phyloP scores from a whole-genome alignment of 495 filamentous ascomycete species.

The Neurospora sp. region DNA sequence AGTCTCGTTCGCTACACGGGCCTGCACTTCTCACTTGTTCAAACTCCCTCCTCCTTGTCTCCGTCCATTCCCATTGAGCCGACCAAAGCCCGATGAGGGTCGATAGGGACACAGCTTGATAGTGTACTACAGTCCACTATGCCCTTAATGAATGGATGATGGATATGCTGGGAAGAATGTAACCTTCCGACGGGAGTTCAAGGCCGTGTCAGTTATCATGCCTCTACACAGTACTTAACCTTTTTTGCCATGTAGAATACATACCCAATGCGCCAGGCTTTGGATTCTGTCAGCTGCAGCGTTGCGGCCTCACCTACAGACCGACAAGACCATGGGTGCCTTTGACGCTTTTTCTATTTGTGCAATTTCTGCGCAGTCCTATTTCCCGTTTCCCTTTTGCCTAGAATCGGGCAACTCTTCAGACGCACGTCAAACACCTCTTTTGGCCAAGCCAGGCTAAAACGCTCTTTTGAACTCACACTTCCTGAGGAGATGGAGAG shows the following conservation, averaged over 20 bases:
- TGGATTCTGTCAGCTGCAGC: neutral
- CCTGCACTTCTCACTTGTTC: neutral
- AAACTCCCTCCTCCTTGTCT: neutral
- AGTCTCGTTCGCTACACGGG: neutral
- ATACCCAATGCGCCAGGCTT: neutral
- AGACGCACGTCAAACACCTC: neutral
- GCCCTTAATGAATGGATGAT: too few relatives aligned
- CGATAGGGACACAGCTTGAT: neutral
- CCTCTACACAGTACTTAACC: neutral
- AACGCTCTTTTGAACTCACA: neutral
- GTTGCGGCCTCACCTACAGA: neutral
- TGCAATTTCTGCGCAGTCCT: neutral
- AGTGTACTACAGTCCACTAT: neutral
- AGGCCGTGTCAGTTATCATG: neutral
- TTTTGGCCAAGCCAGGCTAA: neutral
- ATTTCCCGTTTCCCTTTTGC: neutral
- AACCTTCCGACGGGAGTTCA: neutral
- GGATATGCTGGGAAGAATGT: neutral
- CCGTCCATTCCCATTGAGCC: neutral
- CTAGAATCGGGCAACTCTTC: neutral
- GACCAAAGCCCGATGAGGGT: neutral
- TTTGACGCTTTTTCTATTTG: neutral
- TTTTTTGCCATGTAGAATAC: neutral
- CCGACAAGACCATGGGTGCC: neutral
- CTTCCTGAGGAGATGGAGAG: neutral